These are phyloP conservation scores for Sclerotinia trifoliorum DNA, from an alignment of 2,329 filamentous ascomycete species.

Conservation along the genomic window DNA sequence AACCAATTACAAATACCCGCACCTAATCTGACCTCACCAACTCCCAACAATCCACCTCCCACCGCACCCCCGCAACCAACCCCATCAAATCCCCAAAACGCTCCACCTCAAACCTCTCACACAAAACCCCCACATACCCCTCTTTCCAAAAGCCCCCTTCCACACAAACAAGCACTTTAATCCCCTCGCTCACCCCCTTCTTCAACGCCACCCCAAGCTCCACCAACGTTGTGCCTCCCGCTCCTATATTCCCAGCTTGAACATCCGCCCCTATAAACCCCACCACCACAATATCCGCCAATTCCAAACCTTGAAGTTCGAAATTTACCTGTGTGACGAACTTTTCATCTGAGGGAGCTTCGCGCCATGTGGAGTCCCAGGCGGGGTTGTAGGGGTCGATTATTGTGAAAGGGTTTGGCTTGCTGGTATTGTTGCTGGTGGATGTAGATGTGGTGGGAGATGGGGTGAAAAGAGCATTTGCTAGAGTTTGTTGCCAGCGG, in stretches of 20 bases:
- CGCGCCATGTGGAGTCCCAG: conserved; percentile 55
- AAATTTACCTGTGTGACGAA: conserved; percentile 58
- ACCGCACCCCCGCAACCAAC: conserved; percentile 50
- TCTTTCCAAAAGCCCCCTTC: conserved; percentile 52
- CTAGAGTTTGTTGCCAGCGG: conserved; percentile 46
- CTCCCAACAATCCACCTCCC: conserved; percentile 56
- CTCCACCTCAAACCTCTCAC: conserved; percentile 45
- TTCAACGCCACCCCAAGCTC: conserved; percentile 51
- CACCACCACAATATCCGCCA: conserved; percentile 58
- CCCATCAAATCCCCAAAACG: conserved; percentile 46
- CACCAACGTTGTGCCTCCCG: conserved; percentile 47
- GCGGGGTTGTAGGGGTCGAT: conserved; percentile 56
- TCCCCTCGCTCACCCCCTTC: conserved; percentile 54
- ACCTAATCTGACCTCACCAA: conserved; percentile 48
- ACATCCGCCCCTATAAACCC: conserved; percentile 60
- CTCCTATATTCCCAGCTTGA: conserved; percentile 72
- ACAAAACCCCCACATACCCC: conserved; percentile 62
- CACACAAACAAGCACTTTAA: conserved; percentile 80
- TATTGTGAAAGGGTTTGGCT: conserved; percentile 48
- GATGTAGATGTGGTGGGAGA: conserved; percentile 86
- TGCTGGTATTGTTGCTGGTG: conserved; percentile 62
- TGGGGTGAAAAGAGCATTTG: conserved; percentile 68
- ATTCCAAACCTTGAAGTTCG: conserved; percentile 58
- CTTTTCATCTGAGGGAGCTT: conserved; percentile 47
- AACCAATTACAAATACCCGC: conserved; percentile 57